Conservation (phyloP, 768 basidiomycete genomes). For the Kwoniella newhampshirensis region DNA sequence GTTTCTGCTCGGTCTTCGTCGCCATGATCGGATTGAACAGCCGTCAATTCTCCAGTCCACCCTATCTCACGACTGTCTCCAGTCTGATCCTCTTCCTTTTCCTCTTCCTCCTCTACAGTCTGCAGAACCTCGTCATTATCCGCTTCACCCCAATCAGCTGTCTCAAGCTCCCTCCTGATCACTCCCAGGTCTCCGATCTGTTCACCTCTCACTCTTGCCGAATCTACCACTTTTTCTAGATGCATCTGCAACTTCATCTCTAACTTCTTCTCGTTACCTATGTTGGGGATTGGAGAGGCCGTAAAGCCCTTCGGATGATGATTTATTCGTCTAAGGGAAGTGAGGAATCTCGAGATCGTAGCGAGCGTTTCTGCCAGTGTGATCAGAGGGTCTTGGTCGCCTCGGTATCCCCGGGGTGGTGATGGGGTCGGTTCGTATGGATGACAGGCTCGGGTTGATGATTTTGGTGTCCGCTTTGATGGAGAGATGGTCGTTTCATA, state of each 20-base stretch:
- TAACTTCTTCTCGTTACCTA: not conserved
- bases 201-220: slow-evolving; percentile 20
- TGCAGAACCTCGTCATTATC: not conserved
- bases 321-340: too few relatives aligned
- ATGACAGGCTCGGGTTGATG: too few relatives aligned
- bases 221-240: slow-evolving; percentile 14
- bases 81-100: slow-evolving; percentile 1
- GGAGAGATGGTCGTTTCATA: too few relatives aligned
- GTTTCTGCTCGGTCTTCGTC: too few relatives aligned
- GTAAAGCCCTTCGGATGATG: not conserved
- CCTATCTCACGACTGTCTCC: not conserved
- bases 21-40: too few relatives aligned
- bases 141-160: slow-evolving; percentile 5
- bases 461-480: too few relatives aligned
- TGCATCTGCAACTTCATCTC: slow-evolving; percentile 12
- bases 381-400: slow-evolving; percentile 4
- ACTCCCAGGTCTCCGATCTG: slow-evolving; percentile 16
- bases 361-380: slow-evolving; percentile 8
- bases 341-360: slow-evolving; percentile 1
- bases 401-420: not conserved
- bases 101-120: not conserved
- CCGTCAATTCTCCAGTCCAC: slow-evolving; percentile 10
- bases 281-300: not conserved
- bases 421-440: too few relatives aligned
- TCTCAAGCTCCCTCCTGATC: not conserved